These are phyloP conservation scores for Wickerhamomyces sp. DNA, from an alignment of 1,139 yeast species.

Conservation along the genomic window DNA sequence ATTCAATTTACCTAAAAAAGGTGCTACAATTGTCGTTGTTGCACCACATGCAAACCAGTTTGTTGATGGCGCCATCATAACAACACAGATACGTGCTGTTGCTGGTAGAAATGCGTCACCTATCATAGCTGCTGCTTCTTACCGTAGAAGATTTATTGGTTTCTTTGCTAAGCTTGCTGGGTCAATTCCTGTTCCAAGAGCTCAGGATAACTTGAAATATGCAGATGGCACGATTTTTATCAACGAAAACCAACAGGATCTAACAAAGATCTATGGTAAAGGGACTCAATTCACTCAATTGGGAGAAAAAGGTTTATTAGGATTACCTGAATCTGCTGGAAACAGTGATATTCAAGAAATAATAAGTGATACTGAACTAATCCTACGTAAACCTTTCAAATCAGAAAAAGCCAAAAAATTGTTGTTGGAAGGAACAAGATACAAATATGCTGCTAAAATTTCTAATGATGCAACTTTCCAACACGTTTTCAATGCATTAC, in stretches of 20 bases:
- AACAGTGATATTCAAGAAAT: slow-evolving; percentile 51
- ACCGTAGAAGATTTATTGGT: slow-evolving; percentile 49
- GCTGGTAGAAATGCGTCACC: slow-evolving; percentile 41
- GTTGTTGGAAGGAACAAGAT: slow-evolving; percentile 44
- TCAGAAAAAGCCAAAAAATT: slow-evolving; percentile 33
- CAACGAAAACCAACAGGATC: slow-evolving; percentile 31
- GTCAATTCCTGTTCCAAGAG: slow-evolving; percentile 70
- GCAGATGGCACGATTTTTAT: slow-evolving; percentile 44
- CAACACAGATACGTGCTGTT: slow-evolving; percentile 43
- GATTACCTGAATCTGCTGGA: slow-evolving; percentile 57
- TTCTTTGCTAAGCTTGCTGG: slow-evolving; percentile 51
- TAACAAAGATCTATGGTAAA: slow-evolving; percentile 33
- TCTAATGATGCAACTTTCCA: slow-evolving; percentile 59
- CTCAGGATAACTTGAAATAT: slow-evolving; percentile 55
- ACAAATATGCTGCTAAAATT: slow-evolving; percentile 57
- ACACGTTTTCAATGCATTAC: slow-evolving; percentile 58
- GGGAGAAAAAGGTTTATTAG: slow-evolving; percentile 52
- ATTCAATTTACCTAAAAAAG: slow-evolving; percentile 57
- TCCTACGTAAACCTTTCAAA: slow-evolving; percentile 46
- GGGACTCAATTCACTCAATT: slow-evolving; percentile 44
- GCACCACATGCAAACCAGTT: slow-evolving; percentile 85
- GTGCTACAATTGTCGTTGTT: slow-evolving; percentile 69
- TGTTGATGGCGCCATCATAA: slow-evolving; percentile 63
- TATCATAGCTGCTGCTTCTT: slow-evolving; percentile 63
- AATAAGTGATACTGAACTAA: slow-evolving; percentile 48